phyloP scores from a whole-genome alignment of 1,139 yeast species.

The Hemisphaericaspora xylanilytica region DNA sequence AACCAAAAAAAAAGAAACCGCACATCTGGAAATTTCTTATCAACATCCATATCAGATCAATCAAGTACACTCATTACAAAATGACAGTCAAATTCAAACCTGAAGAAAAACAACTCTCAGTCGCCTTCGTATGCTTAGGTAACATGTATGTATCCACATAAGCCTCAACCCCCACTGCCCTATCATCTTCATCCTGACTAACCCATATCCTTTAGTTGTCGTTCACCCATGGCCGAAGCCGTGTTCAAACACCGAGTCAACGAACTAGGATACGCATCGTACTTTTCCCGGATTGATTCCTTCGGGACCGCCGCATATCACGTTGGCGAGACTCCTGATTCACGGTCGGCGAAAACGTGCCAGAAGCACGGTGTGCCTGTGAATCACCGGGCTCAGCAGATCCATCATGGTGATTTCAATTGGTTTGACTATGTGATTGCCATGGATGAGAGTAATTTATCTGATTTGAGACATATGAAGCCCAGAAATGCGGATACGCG shows the following conservation, averaged over 20 bases:
- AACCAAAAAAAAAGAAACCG: not conserved
- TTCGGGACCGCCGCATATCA: conserved; percentile 90
- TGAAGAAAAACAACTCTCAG: conserved; percentile 44
- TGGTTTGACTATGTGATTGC: conserved; percentile 81
- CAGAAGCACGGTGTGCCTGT: conserved; percentile 71
- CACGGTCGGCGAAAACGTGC: conserved; percentile 69
- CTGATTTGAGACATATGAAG: conserved; percentile 55
- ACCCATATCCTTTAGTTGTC: conserved; percentile 51
- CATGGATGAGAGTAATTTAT: conserved; percentile 73
- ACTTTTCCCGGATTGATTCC: conserved; percentile 64
- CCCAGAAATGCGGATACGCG: conserved; percentile 55
- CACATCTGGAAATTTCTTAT: not conserved
- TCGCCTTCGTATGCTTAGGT: conserved; percentile 90
- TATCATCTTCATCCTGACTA: too few relatives aligned
- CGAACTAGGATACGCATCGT: conserved; percentile 37
- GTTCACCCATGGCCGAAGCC: conserved; percentile 99
- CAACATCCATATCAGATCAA: not conserved
- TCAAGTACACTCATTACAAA: not conserved
- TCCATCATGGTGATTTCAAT: conserved; percentile 53
- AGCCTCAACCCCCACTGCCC: not conserved
- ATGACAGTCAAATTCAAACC: conserved; percentile 21
- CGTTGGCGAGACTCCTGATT: conserved; percentile 77
- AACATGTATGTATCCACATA: conserved; percentile 60
- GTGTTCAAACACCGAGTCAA: conserved; percentile 69
- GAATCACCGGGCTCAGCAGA: conserved; percentile 72